A percentile compares a stretch with the other conserved stretches of the same genome.
phyloP scores from a whole-genome alignment of 2,329 filamentous ascomycete genomes.

The Dactylellina leptospora region DNA sequence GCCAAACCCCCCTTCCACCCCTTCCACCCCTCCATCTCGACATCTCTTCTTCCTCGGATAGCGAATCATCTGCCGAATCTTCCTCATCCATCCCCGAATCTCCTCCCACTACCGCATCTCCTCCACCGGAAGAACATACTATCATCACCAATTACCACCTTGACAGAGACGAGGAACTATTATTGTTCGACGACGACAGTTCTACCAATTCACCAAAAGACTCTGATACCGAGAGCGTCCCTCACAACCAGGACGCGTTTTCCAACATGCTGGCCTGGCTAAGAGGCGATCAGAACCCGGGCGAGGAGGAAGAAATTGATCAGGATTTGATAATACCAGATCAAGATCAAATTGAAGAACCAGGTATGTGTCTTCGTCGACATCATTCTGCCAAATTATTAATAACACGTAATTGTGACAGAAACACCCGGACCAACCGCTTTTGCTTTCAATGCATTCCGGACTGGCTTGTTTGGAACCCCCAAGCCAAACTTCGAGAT shows the following conservation, averaged over 20 bases:
- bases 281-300: conserved; percentile 40
- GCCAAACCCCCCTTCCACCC: neutral
- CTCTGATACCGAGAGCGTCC: neutral
- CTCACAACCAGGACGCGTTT: conserved; percentile 33
- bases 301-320: conserved; percentile 48
- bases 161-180: neutral
- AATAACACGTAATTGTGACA: conserved; percentile 65
- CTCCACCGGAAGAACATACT: conserved; percentile 1
- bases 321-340: conserved; percentile 50
- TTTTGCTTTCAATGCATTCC: conserved; percentile 74
- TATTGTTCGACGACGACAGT: neutral
- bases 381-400: conserved; percentile 55
- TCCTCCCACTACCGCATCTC: neutral
- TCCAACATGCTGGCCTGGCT: conserved; percentile 50
- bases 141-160: neutral
- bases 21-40: conserved; percentile 1
- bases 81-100: neutral
- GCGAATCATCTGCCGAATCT: conserved; percentile 26
- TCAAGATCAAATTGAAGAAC: conserved; percentile 26
- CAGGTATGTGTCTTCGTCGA: conserved; percentile 42
- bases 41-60: conserved; percentile 19
- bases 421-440: conserved; percentile 71
- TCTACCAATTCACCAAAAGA: neutral
- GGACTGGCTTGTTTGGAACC: conserved; percentile 72
- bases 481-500: conserved; percentile 65